These are phyloP conservation scores for Diaporthe sp. DNA, from an alignment of 2,329 filamentous ascomycete genomes.

Conservation along the genomic window DNA sequence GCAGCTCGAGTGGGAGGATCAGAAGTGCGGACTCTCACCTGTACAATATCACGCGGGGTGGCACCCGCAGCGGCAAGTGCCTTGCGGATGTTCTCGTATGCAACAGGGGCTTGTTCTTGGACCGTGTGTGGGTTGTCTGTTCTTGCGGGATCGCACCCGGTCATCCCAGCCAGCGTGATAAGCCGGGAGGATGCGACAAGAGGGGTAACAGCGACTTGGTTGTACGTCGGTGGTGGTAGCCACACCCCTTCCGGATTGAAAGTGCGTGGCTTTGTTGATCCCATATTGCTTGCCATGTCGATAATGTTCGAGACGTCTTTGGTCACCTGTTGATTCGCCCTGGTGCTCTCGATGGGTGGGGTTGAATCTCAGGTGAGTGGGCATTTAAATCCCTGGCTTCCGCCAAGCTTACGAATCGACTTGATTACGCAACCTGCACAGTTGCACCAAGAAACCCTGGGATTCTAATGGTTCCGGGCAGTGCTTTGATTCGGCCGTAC, in stretches of 20 bases:
- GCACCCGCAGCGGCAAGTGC: conserved; percentile 29
- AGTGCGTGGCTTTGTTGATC: conserved; percentile 16
- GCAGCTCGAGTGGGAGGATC: not conserved
- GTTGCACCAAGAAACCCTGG: not conserved
- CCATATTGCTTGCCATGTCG: conserved; percentile 1
- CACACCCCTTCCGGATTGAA: conserved; percentile 31
- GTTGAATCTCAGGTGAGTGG: not conserved
- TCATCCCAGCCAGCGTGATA: conserved; percentile 29
- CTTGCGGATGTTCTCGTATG: conserved; percentile 26
- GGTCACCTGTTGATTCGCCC: not conserved
- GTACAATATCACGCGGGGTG: conserved; percentile 30
- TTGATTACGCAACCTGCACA: conserved; percentile 12
- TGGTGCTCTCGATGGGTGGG: not conserved
- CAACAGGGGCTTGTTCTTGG: conserved; percentile 23
- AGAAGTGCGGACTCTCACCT: conserved; percentile 20
- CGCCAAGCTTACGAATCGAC: not conserved
- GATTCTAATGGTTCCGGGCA: not conserved
- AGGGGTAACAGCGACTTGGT: conserved; percentile 29
- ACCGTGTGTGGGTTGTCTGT: conserved; percentile 28
- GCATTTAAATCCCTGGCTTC: not conserved
- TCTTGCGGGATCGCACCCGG: conserved; percentile 30
- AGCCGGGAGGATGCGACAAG: conserved; percentile 27
- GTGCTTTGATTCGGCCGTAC: too few species aligned
- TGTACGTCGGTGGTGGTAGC: conserved; percentile 26
- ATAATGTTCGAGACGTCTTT: not conserved